Base-by-base conservation (phyloP, 495 filamentous ascomycete species). In the Neurospora pannonica region DNA sequence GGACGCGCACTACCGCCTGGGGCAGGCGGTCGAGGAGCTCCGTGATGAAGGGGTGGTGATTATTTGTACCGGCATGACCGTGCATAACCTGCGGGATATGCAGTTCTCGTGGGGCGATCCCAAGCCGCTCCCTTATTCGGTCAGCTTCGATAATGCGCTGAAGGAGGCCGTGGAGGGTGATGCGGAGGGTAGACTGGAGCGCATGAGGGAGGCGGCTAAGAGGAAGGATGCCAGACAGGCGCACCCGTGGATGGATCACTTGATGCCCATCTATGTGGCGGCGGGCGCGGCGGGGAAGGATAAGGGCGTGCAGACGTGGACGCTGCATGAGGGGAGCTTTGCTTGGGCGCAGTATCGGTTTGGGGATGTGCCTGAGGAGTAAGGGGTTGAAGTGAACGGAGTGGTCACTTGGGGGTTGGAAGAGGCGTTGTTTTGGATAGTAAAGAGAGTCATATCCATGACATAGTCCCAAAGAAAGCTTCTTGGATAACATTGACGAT, bases 61-160 rank as follows among this genome's bases (percentile, higher is more conserved):
- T 70, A 89, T 97, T 60, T 87, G 88, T 24, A 91, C 92, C 0
- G 93, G 94, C n/a, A 95, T 95, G 93, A 91, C 91, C 1, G 94
- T 94, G 31, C 94, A 96, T 78, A 96, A 96, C 79, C 85, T 95
- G 43, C 86, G 89, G n/a, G 92, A 94, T 76, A 31, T 91, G 74
- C 84, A 85, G 13, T 83, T 83, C 70, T 79, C 85, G 2, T 82
- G 79, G 71, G 86, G 82, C 6, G 81, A 84, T n/a, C 77, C 85
- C 21, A 78, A 74, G 19, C 87, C 88, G 2, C 46, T 91, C 78
- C 89, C 89, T n/a, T 94, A 94, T 80, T 85, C 87, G n/a, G 85
- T 85, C 24, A 90, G 88, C 62, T 97, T 97, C 75, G 93, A 96
- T 81, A 87, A 91, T 46, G 94, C 92, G 15, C 84, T 96, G 28